phyloP scores from a whole-genome alignment of 2,329 filamentous ascomycete genomes.

The Talaromyces albobiverticillius region DNA sequence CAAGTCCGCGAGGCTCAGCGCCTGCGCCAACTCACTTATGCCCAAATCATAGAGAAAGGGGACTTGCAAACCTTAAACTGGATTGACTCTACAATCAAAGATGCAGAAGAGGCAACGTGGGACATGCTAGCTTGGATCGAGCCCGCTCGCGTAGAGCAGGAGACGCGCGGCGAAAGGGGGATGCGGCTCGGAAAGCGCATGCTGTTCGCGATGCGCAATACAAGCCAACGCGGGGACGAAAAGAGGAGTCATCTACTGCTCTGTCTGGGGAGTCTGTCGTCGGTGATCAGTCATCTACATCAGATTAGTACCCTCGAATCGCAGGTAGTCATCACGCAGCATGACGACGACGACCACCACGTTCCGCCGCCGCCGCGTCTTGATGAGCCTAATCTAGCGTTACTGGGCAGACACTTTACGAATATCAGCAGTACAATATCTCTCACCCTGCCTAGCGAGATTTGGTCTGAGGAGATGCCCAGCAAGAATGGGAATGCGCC shows the following conservation, averaged over 20 bases:
- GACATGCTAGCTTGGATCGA: slow-evolving; percentile 26
- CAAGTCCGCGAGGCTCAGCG: slow-evolving; percentile 21
- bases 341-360: no score
- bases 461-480: background rate
- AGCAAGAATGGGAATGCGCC: background rate
- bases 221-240: slow-evolving; percentile 17
- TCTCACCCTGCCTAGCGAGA: background rate
- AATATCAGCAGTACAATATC: background rate
- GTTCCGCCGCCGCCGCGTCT: background rate
- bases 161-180: slow-evolving; percentile 17
- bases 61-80: slow-evolving; percentile 19
- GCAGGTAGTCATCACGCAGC: no score
- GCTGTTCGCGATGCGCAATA: slow-evolving; percentile 19
- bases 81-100: slow-evolving; percentile 26
- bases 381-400: background rate
- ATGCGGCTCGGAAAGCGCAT: slow-evolving; percentile 17
- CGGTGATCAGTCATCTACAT: slow-evolving; percentile 19
- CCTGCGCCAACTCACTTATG: slow-evolving; percentile 15
- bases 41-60: background rate
- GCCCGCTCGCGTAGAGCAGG: slow-evolving; percentile 19
- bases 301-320: background rate
- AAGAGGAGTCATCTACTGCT: slow-evolving; percentile 18
- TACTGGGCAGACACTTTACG: background rate
- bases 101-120: slow-evolving; percentile 32
- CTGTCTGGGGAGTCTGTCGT: slow-evolving; percentile 20